Conservation (phyloP, 805 yeast genomes). For the Grigorovia jiainica region DNA sequence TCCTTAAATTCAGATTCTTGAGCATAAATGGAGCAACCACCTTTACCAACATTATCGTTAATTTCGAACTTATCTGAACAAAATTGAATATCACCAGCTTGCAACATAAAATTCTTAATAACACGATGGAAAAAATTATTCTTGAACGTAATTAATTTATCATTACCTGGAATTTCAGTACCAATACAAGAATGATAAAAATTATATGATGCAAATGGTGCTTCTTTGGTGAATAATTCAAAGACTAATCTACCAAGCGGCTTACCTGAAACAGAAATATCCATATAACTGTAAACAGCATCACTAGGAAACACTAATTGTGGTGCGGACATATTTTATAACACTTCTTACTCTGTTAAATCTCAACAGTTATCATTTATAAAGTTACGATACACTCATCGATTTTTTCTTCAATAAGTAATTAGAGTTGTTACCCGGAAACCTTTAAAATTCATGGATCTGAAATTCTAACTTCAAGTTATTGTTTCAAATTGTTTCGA, state of each 20-base stretch:
- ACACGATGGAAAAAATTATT: conserved; percentile 50
- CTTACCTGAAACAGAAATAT: conserved; percentile 37
- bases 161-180: conserved; percentile 16
- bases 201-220: conserved; percentile 49
- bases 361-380: too few relatives aligned
- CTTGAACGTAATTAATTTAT: conserved; percentile 29
- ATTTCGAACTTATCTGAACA: conserved; percentile 27
- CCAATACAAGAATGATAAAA: conserved; percentile 40
- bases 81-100: conserved; percentile 50
- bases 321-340: neutral
- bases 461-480: too few relatives aligned
- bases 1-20: conserved; percentile 15
- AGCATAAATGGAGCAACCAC: conserved; percentile 39
- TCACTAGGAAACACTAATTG: neutral
- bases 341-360: too few relatives aligned
- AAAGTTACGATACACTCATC: too few relatives aligned
- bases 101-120: conserved; percentile 60
- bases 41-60: conserved; percentile 29
- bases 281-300: conserved; percentile 34
- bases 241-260: conserved; percentile 52
- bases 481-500: too few relatives aligned
- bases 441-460: too few relatives aligned
- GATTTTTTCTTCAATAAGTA: neutral
- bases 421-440: neutral
- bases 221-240: conserved; percentile 38